Base-by-base conservation (phyloP, 1,284 basidiomycete species). In the Rhodotorula sp. region DNA sequence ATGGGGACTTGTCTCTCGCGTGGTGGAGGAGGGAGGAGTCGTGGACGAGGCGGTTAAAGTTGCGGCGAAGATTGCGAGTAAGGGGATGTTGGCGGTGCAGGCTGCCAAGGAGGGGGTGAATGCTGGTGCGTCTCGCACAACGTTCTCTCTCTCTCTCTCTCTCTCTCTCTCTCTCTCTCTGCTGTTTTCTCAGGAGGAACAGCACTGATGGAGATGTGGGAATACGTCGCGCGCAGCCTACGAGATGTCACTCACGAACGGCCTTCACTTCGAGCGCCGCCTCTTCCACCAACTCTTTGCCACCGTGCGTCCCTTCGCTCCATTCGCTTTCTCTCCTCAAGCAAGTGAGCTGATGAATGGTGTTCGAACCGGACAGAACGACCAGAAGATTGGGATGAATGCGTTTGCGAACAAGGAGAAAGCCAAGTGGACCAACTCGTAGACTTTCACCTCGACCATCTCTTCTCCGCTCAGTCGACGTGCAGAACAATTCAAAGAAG, bases 331-430 rank as follows among this genome's bases (percentile, higher is more conserved):
- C 24, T 22, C 10, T 9, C 20, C 34, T 29, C 17, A 11, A 13
- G 6, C 11, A 20, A n/a, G n/a, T n/a, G n/a, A n/a, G n/a, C n/a
- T n/a, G n/a, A n/a, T n/a, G n/a, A n/a, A n/a, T n/a, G n/a, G n/a
- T n/a, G n/a, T n/a, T 36, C 29, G 27, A 2, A 17, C 17, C 27
- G 17, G 3, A 20, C 61, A 78, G 53, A 86, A 90, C 71, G 95
- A 99, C 81, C 95, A 98, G 84, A 98, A 98, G 85, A 94, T 98
- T 83, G 92, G 94, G 34, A 98, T 97, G 95, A 80, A 84, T 49
- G 95, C 94, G n/a, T 98, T 99, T 79, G 88, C 89, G n/a, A 92
- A 97, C 82, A 99, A 98, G 86, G 87, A 95, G 79, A 91, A 91
- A 82, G 83, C 93, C n/a, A 85, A 86, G 56, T 97, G 69, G 69